Base-by-base conservation (phyloP, 2,329 filamentous ascomycete species). In the Cercospora citrullina region DNA sequence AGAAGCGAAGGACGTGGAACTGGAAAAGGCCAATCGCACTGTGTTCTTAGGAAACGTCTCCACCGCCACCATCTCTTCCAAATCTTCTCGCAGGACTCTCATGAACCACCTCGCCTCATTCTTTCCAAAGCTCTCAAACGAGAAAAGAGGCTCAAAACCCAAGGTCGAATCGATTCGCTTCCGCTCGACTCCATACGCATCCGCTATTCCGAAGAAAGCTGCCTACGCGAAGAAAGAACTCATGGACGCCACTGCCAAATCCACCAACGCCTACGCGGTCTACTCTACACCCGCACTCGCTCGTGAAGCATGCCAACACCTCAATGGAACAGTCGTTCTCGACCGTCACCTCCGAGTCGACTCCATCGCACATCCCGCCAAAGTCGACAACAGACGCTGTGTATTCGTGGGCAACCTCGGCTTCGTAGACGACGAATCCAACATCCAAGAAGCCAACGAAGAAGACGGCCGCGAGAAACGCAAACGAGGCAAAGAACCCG, bases 341-440 rank as follows among this genome's bases (percentile, higher is more conserved):
- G 91, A 92, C 73, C 90, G 95, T 33, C 95, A 99, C 80, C 82
- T 99, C 65, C 89, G 94, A 51, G 94, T 94, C 26, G 95, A 99
- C 81, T 92, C 89, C 72, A 90, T 99, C 36, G 92, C 94, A 0
- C 93, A 97, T 80, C 95, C 95, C 0, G 86, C 91, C 14, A 87
- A 90, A 48, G 88, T 90, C 18, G 94, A 96, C 77, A 89, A 97
- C 79, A 89, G 91, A 68, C 91, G 94, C 64, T 99, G 95, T 79
- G 90, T 99, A 16, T 99, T 99, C 76, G 92, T 99, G 28, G 95
- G 95, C 58, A 99, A 99, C 77, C 86, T 99, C 1, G 93, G 93
- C 60, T 99, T 99, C 75, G 92, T 99, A 16, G 94, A 97, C 75
- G 93, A 97, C 72, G 94, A 97, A 81, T 91, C 87, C 45, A 84